phyloP scores from a whole-genome alignment of 768 basidiomycete genomes.

The Tubosaeta brunneosetosa region DNA sequence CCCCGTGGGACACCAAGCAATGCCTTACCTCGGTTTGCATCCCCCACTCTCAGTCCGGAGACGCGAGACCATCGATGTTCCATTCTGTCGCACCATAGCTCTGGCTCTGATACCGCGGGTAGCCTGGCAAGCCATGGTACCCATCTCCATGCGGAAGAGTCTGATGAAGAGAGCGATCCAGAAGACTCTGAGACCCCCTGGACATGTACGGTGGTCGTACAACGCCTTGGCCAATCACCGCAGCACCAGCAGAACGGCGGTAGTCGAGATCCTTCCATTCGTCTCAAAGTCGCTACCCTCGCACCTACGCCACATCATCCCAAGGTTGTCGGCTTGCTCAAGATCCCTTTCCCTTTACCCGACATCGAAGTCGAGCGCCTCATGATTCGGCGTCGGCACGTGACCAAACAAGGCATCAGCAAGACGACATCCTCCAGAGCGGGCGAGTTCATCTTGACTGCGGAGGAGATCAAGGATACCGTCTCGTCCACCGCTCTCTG shows the following conservation, averaged over 20 bases:
- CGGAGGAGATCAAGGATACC: constrained; percentile 92
- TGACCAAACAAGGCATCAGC: constrained; percentile 27
- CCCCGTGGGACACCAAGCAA: constrained; percentile 8
- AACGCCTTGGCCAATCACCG: constrained; percentile 33
- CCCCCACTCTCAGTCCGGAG: constrained; percentile 10
- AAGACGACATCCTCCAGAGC: constrained; percentile 18
- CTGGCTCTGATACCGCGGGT: constrained; percentile 30
- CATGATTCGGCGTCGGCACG: constrained; percentile 46
- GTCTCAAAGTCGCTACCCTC: constrained; percentile 75
- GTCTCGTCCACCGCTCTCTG: constrained; percentile 85
- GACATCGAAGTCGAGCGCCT: constrained; percentile 70
- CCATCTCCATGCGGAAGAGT: constrained; percentile 35
- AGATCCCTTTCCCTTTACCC: constrained; percentile 84
- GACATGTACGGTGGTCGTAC: constrained; percentile 78
- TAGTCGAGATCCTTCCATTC: constrained; percentile 17
- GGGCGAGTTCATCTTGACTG: constrained; percentile 57
- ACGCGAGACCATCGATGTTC: constrained; percentile 34
- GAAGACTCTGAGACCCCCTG: constrained; percentile 97
- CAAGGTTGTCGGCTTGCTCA: constrained; percentile 87
- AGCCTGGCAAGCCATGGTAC: constrained; percentile 17
- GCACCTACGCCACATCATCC: constrained; percentile 95
- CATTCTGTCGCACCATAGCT: constrained; percentile 37
- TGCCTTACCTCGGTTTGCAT: constrained; percentile 3
- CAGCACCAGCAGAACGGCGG: constrained; percentile 3
- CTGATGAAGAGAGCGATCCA: constrained; percentile 83